These are phyloP conservation scores for Arxiozyma heterogenica DNA, from an alignment of 1,139 yeast species.

Conservation along the genomic window DNA sequence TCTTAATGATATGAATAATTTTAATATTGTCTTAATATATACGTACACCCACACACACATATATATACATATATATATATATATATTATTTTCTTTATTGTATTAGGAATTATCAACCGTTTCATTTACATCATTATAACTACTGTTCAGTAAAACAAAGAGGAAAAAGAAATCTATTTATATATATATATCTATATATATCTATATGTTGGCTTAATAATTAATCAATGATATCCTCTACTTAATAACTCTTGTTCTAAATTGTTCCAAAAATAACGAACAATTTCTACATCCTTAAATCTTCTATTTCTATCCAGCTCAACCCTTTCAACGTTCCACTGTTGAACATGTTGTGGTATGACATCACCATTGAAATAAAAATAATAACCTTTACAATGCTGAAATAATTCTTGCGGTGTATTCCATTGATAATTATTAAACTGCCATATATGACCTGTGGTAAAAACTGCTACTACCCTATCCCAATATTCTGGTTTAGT, in stretches of 20 bases:
- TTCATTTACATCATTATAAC: neutral
- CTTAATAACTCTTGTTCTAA: slow-evolving; percentile 51
- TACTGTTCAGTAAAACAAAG: neutral
- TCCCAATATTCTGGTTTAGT: slow-evolving; percentile 96
- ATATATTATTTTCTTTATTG: neutral
- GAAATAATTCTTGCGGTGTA: slow-evolving; percentile 72
- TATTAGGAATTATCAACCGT: neutral
- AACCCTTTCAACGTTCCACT: slow-evolving; percentile 82
- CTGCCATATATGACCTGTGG: slow-evolving; percentile 98
- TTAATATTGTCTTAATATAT: neutral
- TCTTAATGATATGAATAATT: neutral
- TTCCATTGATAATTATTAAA: slow-evolving; percentile 78
- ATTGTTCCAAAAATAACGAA: slow-evolving; percentile 74
- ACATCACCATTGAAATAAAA: slow-evolving; percentile 71
- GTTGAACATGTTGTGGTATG: slow-evolving; percentile 62
- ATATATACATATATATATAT: neutral
- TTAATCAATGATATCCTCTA: slow-evolving; percentile 32
- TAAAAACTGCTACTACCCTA: slow-evolving; percentile 87
- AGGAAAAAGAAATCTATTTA: neutral
- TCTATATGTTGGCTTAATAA: too few relatives aligned
- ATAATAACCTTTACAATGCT: slow-evolving; percentile 74
- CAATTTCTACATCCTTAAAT: slow-evolving; percentile 82
- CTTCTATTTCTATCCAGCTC: slow-evolving; percentile 74
- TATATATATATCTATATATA: too few relatives aligned
- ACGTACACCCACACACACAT: neutral